phyloP scores from a whole-genome alignment of 345 rosid species.

The Citrus sp. region DNA sequence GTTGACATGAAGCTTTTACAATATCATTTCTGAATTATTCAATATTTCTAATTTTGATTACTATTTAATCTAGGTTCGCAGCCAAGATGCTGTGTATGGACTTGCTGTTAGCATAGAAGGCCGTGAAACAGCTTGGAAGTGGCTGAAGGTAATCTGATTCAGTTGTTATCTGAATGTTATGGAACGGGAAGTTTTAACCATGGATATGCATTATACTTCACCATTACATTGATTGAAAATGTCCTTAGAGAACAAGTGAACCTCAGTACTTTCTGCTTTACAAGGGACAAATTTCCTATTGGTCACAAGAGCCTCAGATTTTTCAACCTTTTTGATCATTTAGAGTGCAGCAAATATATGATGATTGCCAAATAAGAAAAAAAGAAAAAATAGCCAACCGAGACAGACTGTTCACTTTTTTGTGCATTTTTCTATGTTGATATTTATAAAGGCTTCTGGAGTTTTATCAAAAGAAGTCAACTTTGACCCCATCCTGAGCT shows the following conservation, averaged over 20 bases:
- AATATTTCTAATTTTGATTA: background rate
- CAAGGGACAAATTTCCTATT: background rate
- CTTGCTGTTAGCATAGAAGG: constrained; percentile 76
- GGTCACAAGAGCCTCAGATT: background rate
- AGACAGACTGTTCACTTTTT: background rate
- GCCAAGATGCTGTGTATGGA: constrained; percentile 81
- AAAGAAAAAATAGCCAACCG: background rate
- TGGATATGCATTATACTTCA: background rate
- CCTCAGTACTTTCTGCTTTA: background rate
- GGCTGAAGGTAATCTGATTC: constrained; percentile 62
- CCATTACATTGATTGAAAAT: background rate
- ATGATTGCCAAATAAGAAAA: background rate
- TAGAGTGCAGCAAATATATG: background rate
- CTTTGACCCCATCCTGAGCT: background rate
- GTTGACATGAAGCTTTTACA: background rate
- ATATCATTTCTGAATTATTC: background rate
- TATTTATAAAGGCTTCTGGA: background rate
- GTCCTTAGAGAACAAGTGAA: background rate
- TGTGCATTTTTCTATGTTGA: background rate
- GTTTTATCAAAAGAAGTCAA: background rate
- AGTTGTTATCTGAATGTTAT: background rate
- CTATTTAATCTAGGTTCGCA: constrained; percentile 58
- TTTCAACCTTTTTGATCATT: background rate
- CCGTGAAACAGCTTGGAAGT: constrained; percentile 90
- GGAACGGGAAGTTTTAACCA: background rate